Percentiles rank a stretch among this genome's conserved stretches.
phyloP scores from a whole-genome alignment of 805 yeast genomes.

The Wickerhamiella kurtzmanii region DNA sequence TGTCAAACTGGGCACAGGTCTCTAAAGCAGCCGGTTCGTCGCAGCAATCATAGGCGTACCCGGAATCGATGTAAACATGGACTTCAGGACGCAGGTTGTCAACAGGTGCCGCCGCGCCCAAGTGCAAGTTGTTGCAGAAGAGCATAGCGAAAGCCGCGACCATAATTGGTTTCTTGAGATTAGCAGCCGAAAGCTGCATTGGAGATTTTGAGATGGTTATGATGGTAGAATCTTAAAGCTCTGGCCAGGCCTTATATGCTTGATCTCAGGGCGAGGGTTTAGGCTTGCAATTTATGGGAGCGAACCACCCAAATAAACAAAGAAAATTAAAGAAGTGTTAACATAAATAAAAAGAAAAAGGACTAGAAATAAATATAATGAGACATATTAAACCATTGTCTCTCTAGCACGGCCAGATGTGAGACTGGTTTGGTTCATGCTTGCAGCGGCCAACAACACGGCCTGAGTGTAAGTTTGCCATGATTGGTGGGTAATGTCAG shows the following conservation, averaged over 20 bases:
- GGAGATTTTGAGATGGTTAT: not conserved
- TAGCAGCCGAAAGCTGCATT: not conserved
- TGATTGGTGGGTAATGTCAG: conserved; percentile 10
- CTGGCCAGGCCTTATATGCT: not conserved
- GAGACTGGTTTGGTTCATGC: conserved; percentile 21
- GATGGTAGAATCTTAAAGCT: not conserved
- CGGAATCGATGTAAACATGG: not conserved
- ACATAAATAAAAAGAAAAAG: not conserved
- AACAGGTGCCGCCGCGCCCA: not conserved
- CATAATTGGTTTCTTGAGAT: not conserved
- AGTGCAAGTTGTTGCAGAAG: not conserved
- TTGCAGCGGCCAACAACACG: conserved; percentile 19
- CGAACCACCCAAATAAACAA: not conserved
- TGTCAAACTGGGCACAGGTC: not conserved
- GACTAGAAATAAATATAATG: conserved; percentile 1
- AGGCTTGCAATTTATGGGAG: not conserved
- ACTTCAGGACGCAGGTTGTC: too few species aligned
- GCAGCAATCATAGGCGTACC: not conserved
- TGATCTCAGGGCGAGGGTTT: not conserved
- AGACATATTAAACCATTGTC: conserved; percentile 18
- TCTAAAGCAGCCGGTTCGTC: not conserved
- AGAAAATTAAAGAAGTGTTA: not conserved
- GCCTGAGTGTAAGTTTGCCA: conserved; percentile 18
- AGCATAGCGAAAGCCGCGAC: not conserved
- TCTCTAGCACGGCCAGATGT: conserved; percentile 24